Percentiles rank a stretch among this genome's conserved stretches.
These are phyloP conservation scores for Daucus carota DNA, from an alignment of 129 eudicot genomes.

Conservation along the genomic window DNA sequence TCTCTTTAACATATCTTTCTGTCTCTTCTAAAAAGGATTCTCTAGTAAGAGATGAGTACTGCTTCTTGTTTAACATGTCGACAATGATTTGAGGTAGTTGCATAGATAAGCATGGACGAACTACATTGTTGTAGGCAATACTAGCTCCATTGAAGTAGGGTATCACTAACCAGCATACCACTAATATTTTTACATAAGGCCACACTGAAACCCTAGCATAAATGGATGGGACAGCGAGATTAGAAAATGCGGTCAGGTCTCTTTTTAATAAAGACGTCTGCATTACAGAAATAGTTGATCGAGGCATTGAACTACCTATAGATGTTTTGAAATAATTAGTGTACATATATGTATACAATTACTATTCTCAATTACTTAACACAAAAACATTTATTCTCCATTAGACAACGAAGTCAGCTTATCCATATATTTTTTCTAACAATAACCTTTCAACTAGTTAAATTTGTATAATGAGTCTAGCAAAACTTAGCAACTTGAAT, in stretches of 20 bases:
- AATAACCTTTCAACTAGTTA: too few relatives aligned
- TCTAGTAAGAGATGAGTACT: not conserved
- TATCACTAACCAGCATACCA: slow-evolving; percentile 27
- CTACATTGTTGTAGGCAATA: slow-evolving; percentile 20
- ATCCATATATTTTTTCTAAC: too few relatives aligned
- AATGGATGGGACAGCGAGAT: not conserved
- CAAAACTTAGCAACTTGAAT: too few relatives aligned
- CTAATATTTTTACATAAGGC: slow-evolving; percentile 19
- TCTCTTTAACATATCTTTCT: slow-evolving; percentile 21
- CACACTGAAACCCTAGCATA: slow-evolving; percentile 26
- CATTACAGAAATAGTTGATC: not conserved
- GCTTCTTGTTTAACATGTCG: slow-evolving; percentile 7
- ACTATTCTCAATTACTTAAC: not conserved
- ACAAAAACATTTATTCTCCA: too few relatives aligned
- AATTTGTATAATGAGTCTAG: too few relatives aligned
- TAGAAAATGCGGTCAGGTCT: not conserved
- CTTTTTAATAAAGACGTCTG: not conserved
- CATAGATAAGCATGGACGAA: slow-evolving; percentile 17
- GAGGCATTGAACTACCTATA: not conserved
- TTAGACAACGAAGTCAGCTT: too few relatives aligned
- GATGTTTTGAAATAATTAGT: not conserved
- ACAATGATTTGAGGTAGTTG: not conserved
- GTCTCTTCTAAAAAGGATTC: slow-evolving; percentile 17
- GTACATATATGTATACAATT: not conserved
- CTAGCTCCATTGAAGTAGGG: slow-evolving; percentile 24